phyloP scores from a whole-genome alignment of 768 basidiomycete genomes.

The Mycena epipterygia region DNA sequence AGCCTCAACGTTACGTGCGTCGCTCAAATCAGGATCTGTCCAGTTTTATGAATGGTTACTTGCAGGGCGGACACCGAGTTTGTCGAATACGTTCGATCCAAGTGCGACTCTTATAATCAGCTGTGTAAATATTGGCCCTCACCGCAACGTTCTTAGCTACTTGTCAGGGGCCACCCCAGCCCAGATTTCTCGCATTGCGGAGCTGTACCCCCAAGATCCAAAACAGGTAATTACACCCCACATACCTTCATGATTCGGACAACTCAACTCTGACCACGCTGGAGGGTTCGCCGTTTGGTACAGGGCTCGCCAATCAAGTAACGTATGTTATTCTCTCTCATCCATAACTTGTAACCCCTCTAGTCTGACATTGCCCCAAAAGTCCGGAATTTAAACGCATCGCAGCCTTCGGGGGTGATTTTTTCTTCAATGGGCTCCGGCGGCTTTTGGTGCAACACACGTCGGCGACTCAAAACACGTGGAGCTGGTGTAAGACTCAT shows the following conservation, averaged over 20 bases:
- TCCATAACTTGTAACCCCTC: neutral
- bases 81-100: constrained; percentile 17
- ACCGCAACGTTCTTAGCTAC: neutral
- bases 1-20: constrained; percentile 18
- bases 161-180: neutral
- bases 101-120: neutral
- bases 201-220: constrained; percentile 6
- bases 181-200: neutral
- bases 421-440: constrained; percentile 49
- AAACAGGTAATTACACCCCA: neutral
- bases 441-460: constrained; percentile 50
- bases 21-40: no score
- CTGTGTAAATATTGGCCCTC: neutral
- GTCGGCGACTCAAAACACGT: constrained; percentile 47
- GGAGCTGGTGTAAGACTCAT: constrained; percentile 54
- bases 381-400: constrained; percentile 58
- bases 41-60: neutral
- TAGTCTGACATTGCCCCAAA: no score
- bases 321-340: constrained; percentile 1
- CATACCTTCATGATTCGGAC: neutral
- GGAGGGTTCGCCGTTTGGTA: constrained; percentile 32
- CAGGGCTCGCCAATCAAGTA: constrained; percentile 14
- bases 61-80: constrained; percentile 8
- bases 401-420: constrained; percentile 54
- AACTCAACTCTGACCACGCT: neutral